A percentile compares a stretch with the other conserved stretches of the same genome.
Evolutionary conservation across 208 protist genomes (phyloP).

Genomic region (Trichomonas tenax): DNA sequence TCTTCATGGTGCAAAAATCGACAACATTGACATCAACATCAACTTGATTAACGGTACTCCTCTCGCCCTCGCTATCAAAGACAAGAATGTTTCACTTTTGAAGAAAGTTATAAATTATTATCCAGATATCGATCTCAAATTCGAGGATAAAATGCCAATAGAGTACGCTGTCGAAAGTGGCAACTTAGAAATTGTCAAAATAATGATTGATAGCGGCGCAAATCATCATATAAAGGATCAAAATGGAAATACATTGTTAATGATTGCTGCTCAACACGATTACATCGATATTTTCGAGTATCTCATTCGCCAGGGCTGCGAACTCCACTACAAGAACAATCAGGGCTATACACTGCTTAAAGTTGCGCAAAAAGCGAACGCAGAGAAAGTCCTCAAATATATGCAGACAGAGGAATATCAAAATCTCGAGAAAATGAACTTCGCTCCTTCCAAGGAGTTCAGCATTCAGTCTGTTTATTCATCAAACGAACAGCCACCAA

Average conservation of each 20-base stretch:
- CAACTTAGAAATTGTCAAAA: not conserved
- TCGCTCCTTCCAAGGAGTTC: no score
- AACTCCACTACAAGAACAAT: not conserved
- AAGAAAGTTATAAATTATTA: not conserved
- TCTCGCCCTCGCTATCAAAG: not conserved
- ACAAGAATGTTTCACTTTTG: not conserved
- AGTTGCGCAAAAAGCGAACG: not conserved
- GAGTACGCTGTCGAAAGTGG: not conserved
- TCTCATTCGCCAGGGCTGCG: not conserved
- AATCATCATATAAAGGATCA: not conserved
- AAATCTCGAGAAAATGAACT: no score
- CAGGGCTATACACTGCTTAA: not conserved
- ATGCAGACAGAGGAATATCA: no score
- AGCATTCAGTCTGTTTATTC: no score
- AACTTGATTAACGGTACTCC: not conserved
- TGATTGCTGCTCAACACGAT: not conserved
- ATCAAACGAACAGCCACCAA: no score
- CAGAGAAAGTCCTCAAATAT: no score
- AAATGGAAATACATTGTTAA: not conserved
- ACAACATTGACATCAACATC: not conserved
- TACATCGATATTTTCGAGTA: not conserved
- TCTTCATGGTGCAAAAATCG: not conserved
- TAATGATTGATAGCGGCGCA: not conserved
- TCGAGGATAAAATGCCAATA: not conserved
- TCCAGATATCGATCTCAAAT: not conserved